Percentiles rank a stretch among this genome's conserved stretches.
Conservation (phyloP, 2,329 filamentous ascomycete genomes). For the Grosmannia clavigera region DNA sequence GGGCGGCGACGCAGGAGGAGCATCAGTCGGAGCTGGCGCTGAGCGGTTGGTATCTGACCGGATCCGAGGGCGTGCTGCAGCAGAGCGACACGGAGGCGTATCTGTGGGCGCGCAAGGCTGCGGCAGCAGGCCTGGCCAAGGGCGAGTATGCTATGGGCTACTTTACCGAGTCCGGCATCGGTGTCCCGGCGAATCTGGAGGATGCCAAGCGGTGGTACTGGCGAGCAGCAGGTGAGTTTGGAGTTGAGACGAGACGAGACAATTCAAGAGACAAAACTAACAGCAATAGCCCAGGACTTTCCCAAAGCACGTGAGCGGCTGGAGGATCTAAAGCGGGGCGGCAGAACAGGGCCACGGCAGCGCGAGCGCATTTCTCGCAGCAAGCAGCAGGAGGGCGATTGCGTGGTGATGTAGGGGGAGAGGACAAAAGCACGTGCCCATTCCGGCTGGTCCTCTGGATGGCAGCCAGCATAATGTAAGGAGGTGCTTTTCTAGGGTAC, state of each 20-base stretch:
- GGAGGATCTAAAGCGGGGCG: conserved; percentile 78
- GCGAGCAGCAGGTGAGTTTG: conserved; percentile 77
- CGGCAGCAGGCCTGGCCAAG: conserved; percentile 75
- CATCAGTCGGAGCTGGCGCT: conserved; percentile 82
- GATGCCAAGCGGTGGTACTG: conserved; percentile 98
- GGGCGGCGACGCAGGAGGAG: conserved; percentile 82
- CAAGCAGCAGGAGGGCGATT: conserved; percentile 82
- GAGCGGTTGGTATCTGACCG: conserved; percentile 91
- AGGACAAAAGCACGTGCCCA: no score
- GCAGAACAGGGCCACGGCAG: conserved; percentile 58
- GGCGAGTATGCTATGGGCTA: conserved; percentile 98
- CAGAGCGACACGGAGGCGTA: conserved; percentile 96
- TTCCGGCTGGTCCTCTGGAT: not conserved
- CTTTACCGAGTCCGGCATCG: conserved; percentile 91
- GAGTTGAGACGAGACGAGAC: no score
- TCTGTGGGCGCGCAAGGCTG: conserved; percentile 91
- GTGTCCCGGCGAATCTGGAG: conserved; percentile 72
- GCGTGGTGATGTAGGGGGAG: conserved; percentile 56
- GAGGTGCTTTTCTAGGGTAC: no score
- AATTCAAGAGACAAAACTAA: not conserved
- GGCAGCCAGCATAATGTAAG: not conserved
- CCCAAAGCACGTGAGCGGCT: conserved; percentile 85
- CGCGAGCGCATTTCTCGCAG: conserved; percentile 71
- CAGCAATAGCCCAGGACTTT: conserved; percentile 68
- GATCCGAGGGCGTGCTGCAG: conserved; percentile 71